These are phyloP conservation scores for Russula abietina DNA, from an alignment of 768 basidiomycete species.

Conservation along the genomic window DNA sequence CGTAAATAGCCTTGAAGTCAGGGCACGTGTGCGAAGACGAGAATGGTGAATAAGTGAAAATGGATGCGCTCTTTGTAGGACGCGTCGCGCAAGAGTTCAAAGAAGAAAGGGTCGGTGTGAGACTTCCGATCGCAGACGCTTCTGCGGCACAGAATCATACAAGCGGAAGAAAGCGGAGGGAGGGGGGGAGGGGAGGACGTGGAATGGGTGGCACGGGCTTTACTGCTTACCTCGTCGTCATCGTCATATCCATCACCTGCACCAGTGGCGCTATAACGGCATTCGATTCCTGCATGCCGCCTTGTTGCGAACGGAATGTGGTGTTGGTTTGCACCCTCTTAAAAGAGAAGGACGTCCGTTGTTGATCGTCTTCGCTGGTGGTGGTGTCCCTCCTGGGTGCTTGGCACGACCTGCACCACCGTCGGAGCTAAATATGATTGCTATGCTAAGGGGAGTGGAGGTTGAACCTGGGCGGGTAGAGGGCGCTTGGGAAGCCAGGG, in stretches of 20 bases:
- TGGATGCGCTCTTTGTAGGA: conserved; percentile 48
- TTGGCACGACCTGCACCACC: neutral
- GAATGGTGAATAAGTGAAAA: conserved; percentile 61
- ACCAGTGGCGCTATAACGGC: too few species aligned
- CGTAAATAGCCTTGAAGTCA: conserved; percentile 84
- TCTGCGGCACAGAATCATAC: conserved; percentile 53
- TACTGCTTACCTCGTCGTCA: conserved; percentile 40
- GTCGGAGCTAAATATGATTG: conserved; percentile 28
- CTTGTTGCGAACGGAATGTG: conserved; percentile 77
- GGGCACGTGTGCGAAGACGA: conserved; percentile 72
- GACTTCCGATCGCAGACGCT: conserved; percentile 32
- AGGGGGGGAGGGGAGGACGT: neutral
- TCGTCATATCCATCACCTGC: conserved; percentile 47
- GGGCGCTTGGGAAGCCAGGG: conserved; percentile 78
- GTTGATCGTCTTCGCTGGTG: neutral
- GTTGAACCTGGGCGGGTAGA: conserved; percentile 67
- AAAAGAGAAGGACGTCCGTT: conserved; percentile 30
- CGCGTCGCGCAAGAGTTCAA: conserved; percentile 58
- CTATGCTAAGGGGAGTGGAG: conserved; percentile 50
- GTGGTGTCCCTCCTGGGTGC: conserved; percentile 24
- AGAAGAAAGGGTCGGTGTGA: conserved; percentile 42
- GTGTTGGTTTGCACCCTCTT: conserved; percentile 68
- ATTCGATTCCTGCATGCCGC: conserved; percentile 50
- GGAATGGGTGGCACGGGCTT: conserved; percentile 26
- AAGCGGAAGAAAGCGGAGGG: conserved; percentile 29